A percentile compares a stretch with the other conserved stretches of the same genome.
phyloP scores from a whole-genome alignment of 805 yeast species.

The Barnettozyma vustinii region DNA sequence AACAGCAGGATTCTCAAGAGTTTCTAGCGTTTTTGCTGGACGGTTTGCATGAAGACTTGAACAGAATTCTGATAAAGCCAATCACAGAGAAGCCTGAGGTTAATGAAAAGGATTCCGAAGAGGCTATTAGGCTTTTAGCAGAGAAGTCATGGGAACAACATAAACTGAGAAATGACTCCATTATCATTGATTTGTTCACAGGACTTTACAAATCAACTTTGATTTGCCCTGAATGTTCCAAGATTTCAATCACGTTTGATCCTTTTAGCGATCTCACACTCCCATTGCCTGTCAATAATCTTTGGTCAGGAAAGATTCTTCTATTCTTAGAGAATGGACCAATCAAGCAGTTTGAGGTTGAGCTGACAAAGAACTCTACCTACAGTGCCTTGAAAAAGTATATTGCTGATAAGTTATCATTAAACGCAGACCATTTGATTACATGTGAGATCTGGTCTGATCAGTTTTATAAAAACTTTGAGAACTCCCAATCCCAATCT shows the following conservation, averaged over 20 bases:
- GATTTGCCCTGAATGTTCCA: constrained; percentile 78
- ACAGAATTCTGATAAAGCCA: constrained; percentile 78
- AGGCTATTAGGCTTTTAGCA: constrained; percentile 59
- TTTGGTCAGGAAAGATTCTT: constrained; percentile 63
- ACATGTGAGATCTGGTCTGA: constrained; percentile 62
- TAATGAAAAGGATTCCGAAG: constrained; percentile 50
- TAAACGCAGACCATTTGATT: constrained; percentile 34
- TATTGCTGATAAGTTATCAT: constrained; percentile 43
- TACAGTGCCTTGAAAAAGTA: constrained; percentile 58
- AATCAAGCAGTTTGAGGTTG: constrained; percentile 59
- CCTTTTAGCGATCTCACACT: constrained; percentile 88
- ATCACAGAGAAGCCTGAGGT: constrained; percentile 84
- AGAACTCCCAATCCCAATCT: constrained; percentile 46
- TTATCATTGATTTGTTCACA: constrained; percentile 78
- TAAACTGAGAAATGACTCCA: constrained; percentile 74
- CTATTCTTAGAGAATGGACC: constrained; percentile 54
- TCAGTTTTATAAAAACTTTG: constrained; percentile 67
- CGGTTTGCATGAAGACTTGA: constrained; percentile 88
- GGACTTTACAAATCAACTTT: constrained; percentile 89
- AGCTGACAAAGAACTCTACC: constrained; percentile 59
- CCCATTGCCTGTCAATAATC: constrained; percentile 74
- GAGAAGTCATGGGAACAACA: constrained; percentile 76
- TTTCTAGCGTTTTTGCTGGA: constrained; percentile 83
- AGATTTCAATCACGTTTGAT: constrained; percentile 84
- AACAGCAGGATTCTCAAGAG: constrained; percentile 93